These are phyloP conservation scores for Trypanosoma melophagium DNA, from an alignment of 208 protist genomes.

Conservation along the genomic window DNA sequence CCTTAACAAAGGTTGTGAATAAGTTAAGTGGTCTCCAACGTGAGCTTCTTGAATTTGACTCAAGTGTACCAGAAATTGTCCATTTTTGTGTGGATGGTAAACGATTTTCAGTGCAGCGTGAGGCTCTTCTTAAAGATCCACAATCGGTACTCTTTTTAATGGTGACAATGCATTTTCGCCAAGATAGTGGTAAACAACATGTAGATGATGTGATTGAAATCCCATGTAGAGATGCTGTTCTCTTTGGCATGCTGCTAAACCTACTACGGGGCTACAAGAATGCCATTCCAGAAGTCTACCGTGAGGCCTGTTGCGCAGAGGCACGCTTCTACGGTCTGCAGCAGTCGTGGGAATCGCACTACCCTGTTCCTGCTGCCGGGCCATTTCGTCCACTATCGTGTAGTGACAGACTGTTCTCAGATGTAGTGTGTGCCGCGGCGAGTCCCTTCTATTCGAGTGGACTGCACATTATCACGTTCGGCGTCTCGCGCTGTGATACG, in stretches of 20 bases:
- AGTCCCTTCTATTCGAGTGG: conserved; percentile 43
- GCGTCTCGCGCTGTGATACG: conserved; percentile 47
- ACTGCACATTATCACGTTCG: conserved; percentile 49
- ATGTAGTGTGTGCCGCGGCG: conserved; percentile 45
- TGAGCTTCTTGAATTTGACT: conserved; percentile 32
- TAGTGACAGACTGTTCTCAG: conserved; percentile 40
- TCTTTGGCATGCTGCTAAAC: conserved; percentile 63
- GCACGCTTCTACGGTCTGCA: conserved; percentile 57
- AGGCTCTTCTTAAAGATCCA: conserved; percentile 49
- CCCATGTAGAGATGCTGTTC: conserved; percentile 30
- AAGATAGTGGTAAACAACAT: not conserved
- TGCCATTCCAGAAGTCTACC: conserved; percentile 40
- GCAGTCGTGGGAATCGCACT: conserved; percentile 39
- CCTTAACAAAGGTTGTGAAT: conserved; percentile 9
- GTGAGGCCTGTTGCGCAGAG: conserved; percentile 43
- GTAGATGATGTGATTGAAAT: conserved; percentile 29
- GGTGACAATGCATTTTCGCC: conserved; percentile 34
- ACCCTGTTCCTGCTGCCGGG: conserved; percentile 21
- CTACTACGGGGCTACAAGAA: conserved; percentile 59
- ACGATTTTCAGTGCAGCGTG: conserved; percentile 41
- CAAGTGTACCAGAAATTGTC: conserved; percentile 47
- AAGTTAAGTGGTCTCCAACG: conserved; percentile 18
- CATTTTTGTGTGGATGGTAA: conserved; percentile 45
- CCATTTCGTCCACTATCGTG: conserved; percentile 41
- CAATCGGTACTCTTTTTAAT: conserved; percentile 68